Evolutionary conservation across 495 filamentous ascomycete species (phyloP).

Genomic region (Xylaria castorea): DNA sequence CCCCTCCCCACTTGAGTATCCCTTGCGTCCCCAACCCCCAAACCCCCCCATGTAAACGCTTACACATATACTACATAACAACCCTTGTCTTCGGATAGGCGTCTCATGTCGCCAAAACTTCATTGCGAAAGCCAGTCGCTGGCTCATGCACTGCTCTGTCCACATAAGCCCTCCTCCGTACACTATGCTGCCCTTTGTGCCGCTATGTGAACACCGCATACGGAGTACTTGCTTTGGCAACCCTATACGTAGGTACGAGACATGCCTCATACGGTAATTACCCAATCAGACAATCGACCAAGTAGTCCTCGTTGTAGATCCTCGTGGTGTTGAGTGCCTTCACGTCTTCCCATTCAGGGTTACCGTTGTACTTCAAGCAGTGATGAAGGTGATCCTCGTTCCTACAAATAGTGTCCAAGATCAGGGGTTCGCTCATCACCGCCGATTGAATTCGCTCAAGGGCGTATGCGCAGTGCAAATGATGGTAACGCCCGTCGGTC

Average conservation of each 20-base stretch:
- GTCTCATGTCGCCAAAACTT: background rate
- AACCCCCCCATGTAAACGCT: background rate
- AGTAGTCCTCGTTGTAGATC: slow-evolving; percentile 13
- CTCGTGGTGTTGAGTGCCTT: slow-evolving; percentile 20
- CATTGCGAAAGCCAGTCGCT: too few species aligned
- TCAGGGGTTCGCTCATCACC: background rate
- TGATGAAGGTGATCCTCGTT: slow-evolving; percentile 17
- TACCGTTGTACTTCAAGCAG: slow-evolving; percentile 3
- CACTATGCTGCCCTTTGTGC: too few species aligned
- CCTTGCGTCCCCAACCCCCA: background rate
- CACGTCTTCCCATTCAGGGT: slow-evolving; percentile 10
- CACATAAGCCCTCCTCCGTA: too few species aligned
- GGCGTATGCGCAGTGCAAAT: slow-evolving; percentile 16
- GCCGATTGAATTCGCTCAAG: slow-evolving; percentile 13
- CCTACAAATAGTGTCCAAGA: slow-evolving; percentile 20
- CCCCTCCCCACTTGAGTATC: background rate
- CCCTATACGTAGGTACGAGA: too few species aligned
- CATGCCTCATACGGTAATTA: background rate
- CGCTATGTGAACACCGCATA: too few species aligned
- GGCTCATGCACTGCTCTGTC: too few species aligned
- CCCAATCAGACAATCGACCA: slow-evolving; percentile 1
- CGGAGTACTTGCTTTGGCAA: too few species aligned
- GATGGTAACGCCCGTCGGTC: slow-evolving; percentile 11
- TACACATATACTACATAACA: background rate
- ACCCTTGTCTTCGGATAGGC: background rate